A percentile compares a stretch with the other conserved stretches of the same genome.
phyloP scores from a whole-genome alignment of 2,329 filamentous ascomycete species.

The Mariannaea sp. region DNA sequence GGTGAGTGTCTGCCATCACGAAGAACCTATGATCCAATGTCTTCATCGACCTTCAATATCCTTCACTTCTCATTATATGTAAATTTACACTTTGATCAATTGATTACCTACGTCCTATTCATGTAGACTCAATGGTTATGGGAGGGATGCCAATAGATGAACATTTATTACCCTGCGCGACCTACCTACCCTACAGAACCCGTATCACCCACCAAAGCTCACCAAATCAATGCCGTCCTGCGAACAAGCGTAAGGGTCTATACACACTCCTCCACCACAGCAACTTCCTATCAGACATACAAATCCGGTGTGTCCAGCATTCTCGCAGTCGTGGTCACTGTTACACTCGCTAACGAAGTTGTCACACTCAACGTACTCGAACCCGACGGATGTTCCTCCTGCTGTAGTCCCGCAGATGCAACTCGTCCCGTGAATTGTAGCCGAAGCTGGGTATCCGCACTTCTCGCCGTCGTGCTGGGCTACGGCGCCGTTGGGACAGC shows the following conservation, averaged over 20 bases:
- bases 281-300: conserved; percentile 45
- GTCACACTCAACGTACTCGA: conserved; percentile 42
- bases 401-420: conserved; percentile 44
- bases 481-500: conserved; percentile 39
- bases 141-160: too few relatives aligned
- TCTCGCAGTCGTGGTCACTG: conserved; percentile 37
- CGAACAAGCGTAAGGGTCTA: conserved; percentile 45
- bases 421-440: conserved; percentile 37
- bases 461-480: conserved; percentile 27
- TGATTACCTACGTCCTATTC: too few relatives aligned
- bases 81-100: too few relatives aligned
- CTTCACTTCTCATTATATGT: too few relatives aligned
- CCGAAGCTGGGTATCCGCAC: conserved; percentile 41
- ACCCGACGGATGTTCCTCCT: conserved; percentile 36
- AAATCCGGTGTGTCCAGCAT: conserved; percentile 31
- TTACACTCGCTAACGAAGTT: conserved; percentile 39
- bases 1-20: too few relatives aligned
- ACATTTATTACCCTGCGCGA: too few relatives aligned
- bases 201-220: conserved; percentile 22
- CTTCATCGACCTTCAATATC: too few relatives aligned
- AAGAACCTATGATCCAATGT: too few relatives aligned
- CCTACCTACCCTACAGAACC: conserved; percentile 34
- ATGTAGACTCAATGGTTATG: too few relatives aligned
- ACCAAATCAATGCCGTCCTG: conserved; percentile 41
- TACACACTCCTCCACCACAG: conserved; percentile 43